phyloP scores from a whole-genome alignment of 139 green algal genomes.

The Chlorella sp. region DNA sequence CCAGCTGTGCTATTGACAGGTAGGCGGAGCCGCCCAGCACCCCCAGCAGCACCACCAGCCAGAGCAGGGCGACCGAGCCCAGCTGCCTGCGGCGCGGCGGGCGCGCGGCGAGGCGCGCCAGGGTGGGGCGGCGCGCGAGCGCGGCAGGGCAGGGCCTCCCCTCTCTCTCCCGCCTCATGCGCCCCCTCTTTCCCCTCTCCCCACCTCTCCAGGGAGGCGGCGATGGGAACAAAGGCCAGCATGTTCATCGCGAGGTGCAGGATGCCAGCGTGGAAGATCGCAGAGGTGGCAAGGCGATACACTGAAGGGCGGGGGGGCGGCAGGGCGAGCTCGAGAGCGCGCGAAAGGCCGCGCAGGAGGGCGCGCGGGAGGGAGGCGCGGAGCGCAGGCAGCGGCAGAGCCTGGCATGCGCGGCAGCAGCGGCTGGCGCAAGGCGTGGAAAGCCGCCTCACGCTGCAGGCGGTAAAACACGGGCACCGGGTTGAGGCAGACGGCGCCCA shows the following conservation, averaged over 20 bases:
- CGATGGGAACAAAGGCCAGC: conserved; percentile 77
- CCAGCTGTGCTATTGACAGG: conserved; percentile 21
- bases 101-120: no score
- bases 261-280: conserved; percentile 63
- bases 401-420: not conserved
- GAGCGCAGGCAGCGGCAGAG: not conserved
- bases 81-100: no score
- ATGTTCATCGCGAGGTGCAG: conserved; percentile 84
- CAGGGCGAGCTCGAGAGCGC: not conserved
- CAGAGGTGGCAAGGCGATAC: conserved; percentile 56
- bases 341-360: no score
- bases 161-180: not conserved
- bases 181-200: no score
- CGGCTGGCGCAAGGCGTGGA: not conserved
- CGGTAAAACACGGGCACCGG: not conserved
- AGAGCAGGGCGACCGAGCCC: conserved; percentile 44
- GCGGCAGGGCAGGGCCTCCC: not conserved
- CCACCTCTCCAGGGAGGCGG: conserved; percentile 44
- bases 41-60: conserved; percentile 49
- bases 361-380: not conserved
- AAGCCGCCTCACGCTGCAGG: conserved; percentile 9
- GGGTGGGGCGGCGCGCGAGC: not conserved
- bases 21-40: conserved; percentile 29
- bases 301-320: conserved; percentile 23
- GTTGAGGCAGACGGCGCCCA: conserved; percentile 9